Base-by-base conservation (phyloP, 176 grass and related monocot genomes). In the Alopecurus myosuroides region DNA sequence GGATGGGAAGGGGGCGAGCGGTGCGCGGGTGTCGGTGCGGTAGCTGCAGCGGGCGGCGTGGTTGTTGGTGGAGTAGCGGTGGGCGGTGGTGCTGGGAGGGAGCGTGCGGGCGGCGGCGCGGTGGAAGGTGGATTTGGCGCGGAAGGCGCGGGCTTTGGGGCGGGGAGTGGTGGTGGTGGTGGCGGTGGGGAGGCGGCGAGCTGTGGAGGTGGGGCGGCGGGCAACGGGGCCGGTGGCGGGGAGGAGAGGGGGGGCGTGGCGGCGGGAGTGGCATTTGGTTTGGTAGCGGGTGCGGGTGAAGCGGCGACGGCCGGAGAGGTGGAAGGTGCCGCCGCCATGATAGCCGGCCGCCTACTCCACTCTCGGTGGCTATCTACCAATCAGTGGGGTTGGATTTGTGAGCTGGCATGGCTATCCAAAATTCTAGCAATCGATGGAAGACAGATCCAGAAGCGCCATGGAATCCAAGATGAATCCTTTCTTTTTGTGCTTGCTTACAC, bases 221-320 rank as follows among this genome's bases (percentile, higher is more conserved):
- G 34, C 11, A 49, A 30, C 39, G 33, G 31, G 79, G 67, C 9
- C 5, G 84, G 49, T 6, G 82, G 42, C 11, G 87, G 55, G 44
- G 79, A 22, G 2, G 85, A 65, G 0, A 73, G 65, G 1, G 83
- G 22, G 19, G 78, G 45, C 4, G 88, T 4, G 11, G 62, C 11
- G 62, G 42, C 15, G 14, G 70, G 81, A 10, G 68, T 45, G 26
- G 83, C 70, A 39, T 86, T 94, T 52, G 89, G 45, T 48, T 48
- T 87, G 63, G 83, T 80, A 14, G 78, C 66, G 11, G 86, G 89
- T 9, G 86, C 55, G 13, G 80, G 83, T 7, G 89, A 78, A 0
- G 91, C 18, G 88, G 88, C 58, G 88, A 41, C 46, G 53, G 78
- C 29, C 74, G 9, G 42, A 45, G 11, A 48, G 2, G 39, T 7